A percentile compares a stretch with the other conserved stretches of the same genome.
Conservation (phyloP, 805 yeast species). For the Saturnispora hagleri region DNA sequence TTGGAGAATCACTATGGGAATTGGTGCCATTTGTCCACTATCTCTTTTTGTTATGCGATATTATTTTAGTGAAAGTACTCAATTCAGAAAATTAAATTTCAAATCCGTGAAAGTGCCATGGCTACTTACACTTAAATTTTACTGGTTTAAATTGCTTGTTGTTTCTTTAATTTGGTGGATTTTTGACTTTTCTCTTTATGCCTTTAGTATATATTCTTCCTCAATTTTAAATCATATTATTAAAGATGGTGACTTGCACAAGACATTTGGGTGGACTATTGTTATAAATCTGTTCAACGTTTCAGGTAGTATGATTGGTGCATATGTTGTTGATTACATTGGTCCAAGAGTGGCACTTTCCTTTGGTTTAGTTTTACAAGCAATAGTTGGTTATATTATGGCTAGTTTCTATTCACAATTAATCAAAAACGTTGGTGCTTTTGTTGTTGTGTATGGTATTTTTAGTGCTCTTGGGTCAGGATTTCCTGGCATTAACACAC, state of each 20-base stretch:
- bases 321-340: constrained; percentile 70
- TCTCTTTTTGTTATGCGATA: constrained; percentile 69
- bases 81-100: constrained; percentile 62
- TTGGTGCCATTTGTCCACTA: constrained; percentile 84
- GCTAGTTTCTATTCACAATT: constrained; percentile 57
- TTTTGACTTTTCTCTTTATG: constrained; percentile 80
- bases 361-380: constrained; percentile 63
- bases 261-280: constrained; percentile 86
- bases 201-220: constrained; percentile 78
- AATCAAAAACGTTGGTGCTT: constrained; percentile 57
- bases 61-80: constrained; percentile 63
- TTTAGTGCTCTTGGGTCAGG: constrained; percentile 84
- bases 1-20: constrained; percentile 86
- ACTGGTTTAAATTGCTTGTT: constrained; percentile 69
- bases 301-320: constrained; percentile 87
- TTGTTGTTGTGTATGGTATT: constrained; percentile 81
- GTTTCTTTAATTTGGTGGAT: constrained; percentile 82
- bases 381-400: constrained; percentile 73
- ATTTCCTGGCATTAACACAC: constrained; percentile 80
- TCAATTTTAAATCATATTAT: constrained; percentile 53
- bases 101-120: constrained; percentile 59
- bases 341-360: constrained; percentile 81
- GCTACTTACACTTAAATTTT: constrained; percentile 60
- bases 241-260: constrained; percentile 52
- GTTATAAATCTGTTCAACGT: constrained; percentile 80